phyloP scores from a whole-genome alignment of 148 eudicot genomes.

The Rhododendron henanense region DNA sequence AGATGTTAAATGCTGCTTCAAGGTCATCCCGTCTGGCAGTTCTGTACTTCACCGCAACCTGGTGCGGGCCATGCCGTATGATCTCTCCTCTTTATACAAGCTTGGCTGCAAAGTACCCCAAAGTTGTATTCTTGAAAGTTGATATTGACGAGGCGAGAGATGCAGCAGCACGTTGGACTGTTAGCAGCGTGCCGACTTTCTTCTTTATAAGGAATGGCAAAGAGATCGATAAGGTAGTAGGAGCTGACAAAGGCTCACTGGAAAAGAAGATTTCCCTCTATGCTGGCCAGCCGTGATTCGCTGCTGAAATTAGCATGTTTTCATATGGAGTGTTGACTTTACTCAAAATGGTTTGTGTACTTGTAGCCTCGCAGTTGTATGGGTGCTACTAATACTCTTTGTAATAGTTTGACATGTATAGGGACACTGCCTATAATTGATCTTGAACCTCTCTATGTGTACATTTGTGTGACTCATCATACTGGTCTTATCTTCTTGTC shows the following conservation, averaged over 20 bases:
- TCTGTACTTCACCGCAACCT: constrained; percentile 68
- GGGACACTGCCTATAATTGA: background rate
- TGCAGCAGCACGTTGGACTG: constrained; percentile 50
- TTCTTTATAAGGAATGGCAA: constrained; percentile 52
- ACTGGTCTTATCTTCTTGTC: background rate
- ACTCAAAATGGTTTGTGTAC: background rate
- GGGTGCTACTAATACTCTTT: background rate
- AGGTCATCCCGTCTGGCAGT: constrained; percentile 41
- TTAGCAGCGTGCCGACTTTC: constrained; percentile 61
- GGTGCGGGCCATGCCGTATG: constrained; percentile 75
- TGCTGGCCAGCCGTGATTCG: constrained; percentile 17
- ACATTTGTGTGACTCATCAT: background rate
- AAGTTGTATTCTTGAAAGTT: constrained; percentile 48
- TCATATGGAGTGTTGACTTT: background rate
- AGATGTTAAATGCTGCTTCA: constrained; percentile 43
- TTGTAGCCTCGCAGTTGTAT: background rate
- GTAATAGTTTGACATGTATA: background rate
- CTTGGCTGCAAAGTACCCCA: constrained; percentile 47
- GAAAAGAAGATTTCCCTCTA: constrained; percentile 49
- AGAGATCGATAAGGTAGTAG: constrained; percentile 51
- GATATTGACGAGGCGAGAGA: constrained; percentile 63
- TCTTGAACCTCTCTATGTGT: background rate
- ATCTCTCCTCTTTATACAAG: constrained; percentile 49
- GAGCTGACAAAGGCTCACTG: constrained; percentile 56
- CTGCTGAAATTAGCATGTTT: background rate